phyloP scores from a whole-genome alignment of 2,329 filamentous ascomycete genomes.

The Ceratocystis lukuohia region DNA sequence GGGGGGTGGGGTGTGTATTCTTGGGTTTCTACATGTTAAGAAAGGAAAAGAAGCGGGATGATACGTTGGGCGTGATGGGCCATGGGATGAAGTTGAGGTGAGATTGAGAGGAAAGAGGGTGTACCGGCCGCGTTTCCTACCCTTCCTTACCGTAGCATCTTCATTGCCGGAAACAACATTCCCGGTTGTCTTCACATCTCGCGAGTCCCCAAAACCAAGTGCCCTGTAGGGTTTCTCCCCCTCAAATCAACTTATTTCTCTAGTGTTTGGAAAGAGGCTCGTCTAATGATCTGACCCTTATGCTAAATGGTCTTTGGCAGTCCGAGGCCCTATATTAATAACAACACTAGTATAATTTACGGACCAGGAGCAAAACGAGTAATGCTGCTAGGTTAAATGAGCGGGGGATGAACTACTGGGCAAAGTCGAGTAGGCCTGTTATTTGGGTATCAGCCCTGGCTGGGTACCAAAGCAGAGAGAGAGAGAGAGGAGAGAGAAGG shows the following conservation, averaged over 20 bases:
- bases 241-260: neutral
- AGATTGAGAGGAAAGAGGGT: neutral
- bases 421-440: neutral
- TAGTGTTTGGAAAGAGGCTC: neutral
- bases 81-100: neutral
- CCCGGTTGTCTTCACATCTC: neutral
- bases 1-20: neutral
- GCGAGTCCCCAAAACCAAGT: neutral
- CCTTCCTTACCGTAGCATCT: neutral
- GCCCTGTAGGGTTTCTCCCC: neutral
- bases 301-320: neutral
- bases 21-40: neutral
- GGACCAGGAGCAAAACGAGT: neutral
- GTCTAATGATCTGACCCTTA: neutral
- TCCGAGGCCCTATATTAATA: neutral
- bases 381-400: neutral
- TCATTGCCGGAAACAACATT: neutral
- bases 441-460: neutral
- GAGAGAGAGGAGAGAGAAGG: neutral
- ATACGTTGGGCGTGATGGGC: neutral
- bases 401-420: neutral
- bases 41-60: neutral
- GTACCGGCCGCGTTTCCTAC: neutral
- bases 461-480: neutral
- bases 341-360: neutral